A percentile compares a stretch with the other conserved stretches of the same genome.
Conservation (phyloP, 106 monocot genomes). For the Ottelia alismoides region DNA sequence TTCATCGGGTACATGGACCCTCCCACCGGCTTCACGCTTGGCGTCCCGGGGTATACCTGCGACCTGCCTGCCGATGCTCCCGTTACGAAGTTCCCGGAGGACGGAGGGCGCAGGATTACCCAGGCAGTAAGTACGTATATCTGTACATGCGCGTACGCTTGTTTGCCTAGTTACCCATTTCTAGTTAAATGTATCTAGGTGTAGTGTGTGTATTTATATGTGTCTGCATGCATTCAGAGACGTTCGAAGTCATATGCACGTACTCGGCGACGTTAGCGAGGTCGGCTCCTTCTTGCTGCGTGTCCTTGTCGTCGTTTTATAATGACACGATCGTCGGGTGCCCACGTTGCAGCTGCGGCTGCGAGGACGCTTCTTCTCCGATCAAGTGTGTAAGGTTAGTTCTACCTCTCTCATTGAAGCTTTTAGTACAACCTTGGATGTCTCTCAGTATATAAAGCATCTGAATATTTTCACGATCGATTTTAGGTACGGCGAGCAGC, state of each 20-base stretch:
- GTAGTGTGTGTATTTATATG: too few species aligned
- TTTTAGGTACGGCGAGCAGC: conserved; percentile 24
- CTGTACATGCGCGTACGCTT: background rate
- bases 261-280: conserved; percentile 46
- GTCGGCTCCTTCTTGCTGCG: conserved; percentile 42
- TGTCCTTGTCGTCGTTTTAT: conserved; percentile 74
- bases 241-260: conserved; percentile 61
- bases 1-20: background rate
- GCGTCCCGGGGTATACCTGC: conserved; percentile 44
- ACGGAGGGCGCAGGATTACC: conserved; percentile 11
- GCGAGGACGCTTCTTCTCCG: conserved; percentile 9
- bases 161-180: background rate
- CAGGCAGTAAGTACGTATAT: conserved; percentile 44
- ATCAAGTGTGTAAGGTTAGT: background rate
- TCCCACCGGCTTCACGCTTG: conserved; percentile 42
- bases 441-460: background rate
- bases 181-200: background rate
- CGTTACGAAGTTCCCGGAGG: conserved; percentile 17
- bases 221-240: conserved; percentile 21
- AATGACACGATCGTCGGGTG: conserved; percentile 40
- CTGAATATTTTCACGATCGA: background rate
- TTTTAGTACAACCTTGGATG: conserved; percentile 31
- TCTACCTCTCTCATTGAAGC: conserved; percentile 5
- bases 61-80: conserved; percentile 30
- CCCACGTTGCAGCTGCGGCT: conserved; percentile 55